Conservation (phyloP, 345 rosid genomes). For the Boechera divaricarpa region DNA sequence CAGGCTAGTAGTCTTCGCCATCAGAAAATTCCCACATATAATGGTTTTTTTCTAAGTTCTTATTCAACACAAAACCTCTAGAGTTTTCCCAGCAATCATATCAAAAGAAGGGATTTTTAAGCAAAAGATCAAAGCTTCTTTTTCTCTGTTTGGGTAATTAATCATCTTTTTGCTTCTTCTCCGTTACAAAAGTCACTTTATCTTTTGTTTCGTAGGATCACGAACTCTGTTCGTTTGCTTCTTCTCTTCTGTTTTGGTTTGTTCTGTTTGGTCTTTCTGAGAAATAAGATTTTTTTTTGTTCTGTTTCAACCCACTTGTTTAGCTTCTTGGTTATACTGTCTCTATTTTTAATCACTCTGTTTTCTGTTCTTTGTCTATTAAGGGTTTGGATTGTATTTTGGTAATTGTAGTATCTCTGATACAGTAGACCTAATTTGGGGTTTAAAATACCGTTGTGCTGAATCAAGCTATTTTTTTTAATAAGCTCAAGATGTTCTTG, state of each 20-base stretch:
- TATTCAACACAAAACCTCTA: conserved; percentile 26
- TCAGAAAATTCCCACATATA: conserved; percentile 7
- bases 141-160: conserved; percentile 1
- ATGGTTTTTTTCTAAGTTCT: background rate
- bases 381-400: background rate
- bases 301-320: background rate
- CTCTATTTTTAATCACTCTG: conserved; percentile 27
- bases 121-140: conserved; percentile 9
- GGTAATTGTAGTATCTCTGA: background rate
- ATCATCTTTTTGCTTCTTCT: conserved; percentile 18
- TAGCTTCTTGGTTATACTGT: conserved; percentile 4
- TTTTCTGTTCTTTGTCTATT: background rate
- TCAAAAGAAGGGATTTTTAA: background rate
- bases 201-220: conserved; percentile 16
- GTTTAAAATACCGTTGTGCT: background rate
- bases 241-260: too few species aligned
- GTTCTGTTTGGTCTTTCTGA: conserved; percentile 3
- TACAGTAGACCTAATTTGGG: background rate
- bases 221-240: conserved; percentile 26
- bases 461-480: conserved; percentile 1
- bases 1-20: conserved; percentile 29
- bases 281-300: background rate
- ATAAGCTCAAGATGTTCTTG: background rate
- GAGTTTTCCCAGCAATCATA: conserved; percentile 1
- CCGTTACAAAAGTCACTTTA: conserved; percentile 14